Base-by-base conservation (phyloP, 2,329 filamentous ascomycete genomes). In the Aspergillus sp. region DNA sequence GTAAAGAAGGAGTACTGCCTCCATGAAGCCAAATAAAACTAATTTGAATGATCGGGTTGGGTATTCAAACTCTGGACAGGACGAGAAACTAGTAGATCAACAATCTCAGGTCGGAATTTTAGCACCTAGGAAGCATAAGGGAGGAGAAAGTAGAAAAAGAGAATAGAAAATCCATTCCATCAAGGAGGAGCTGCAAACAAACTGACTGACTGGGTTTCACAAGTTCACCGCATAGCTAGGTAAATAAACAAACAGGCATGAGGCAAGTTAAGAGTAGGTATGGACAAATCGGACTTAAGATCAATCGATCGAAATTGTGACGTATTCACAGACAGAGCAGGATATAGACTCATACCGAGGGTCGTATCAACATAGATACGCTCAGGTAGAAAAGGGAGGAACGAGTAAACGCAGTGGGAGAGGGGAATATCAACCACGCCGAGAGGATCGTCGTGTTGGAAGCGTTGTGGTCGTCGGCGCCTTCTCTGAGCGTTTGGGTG, bases 391-490 rank as follows among this genome's bases (percentile, higher is more conserved):
- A 4, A 20, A 24, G 7, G n/a, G 20, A 13, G 6, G 39, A 49
- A 7, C 6, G 27, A n/a, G 30, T 11, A 27, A 7, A 37, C 24
- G 12, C 7, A n/a, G 12, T 20, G 30, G 30, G 15, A 22, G n/a
- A 13, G 12, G 24, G 8, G 33, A 30, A 22, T 20, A 45, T 54
- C 60, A 63, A 52, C 59, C 59, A 51, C 59, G 54, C 56, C 65
- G 64, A 56, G 63, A 62, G 41, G 65, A 63, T 40, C 60, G 59
- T 41, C 65, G 58, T 13, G 64, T 63, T 9, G 64, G 63, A 24
- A 64, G 49, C 20, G 51, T 63, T 5, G 61, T 54, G 5, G 60
- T 56, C 5, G 45, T 51, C 27, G 40, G n/a, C 3, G 56, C 20
- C 42, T 62, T 62, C 17, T 45, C 34, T 30, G 54, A 40, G 12